Percentiles rank a stretch among this genome's conserved stretches.
Evolutionary conservation across 1,139 yeast genomes (phyloP).

Genomic region (Suhomyces terraborum): DNA sequence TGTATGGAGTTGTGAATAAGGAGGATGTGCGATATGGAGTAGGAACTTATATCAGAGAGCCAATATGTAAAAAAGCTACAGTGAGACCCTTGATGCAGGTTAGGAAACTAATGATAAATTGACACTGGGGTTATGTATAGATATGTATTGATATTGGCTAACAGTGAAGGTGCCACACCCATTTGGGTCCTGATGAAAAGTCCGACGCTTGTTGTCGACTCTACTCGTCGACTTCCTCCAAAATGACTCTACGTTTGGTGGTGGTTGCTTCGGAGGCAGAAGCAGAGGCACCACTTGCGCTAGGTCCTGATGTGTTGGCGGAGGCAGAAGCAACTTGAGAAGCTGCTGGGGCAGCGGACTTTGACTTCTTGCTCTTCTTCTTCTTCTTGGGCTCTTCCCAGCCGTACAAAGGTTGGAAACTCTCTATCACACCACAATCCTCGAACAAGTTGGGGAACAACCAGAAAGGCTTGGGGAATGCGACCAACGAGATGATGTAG

Average conservation of each 20-base stretch:
- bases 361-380: slow-evolving; percentile 21
- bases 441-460: slow-evolving; percentile 93
- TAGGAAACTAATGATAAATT: not conserved
- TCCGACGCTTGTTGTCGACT: no score
- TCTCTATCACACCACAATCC: slow-evolving; percentile 91
- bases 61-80: not conserved
- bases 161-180: no score
- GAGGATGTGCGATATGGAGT: not conserved
- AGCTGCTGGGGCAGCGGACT: slow-evolving; percentile 11
- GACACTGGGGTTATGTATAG: not conserved
- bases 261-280: slow-evolving; percentile 17
- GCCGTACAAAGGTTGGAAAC: slow-evolving; percentile 85
- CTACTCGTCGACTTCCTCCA: slow-evolving; percentile 53
- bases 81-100: slow-evolving; percentile 1
- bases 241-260: slow-evolving; percentile 24
- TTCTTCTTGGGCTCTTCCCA: slow-evolving; percentile 65
- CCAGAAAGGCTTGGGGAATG: slow-evolving; percentile 80
- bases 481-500: slow-evolving; percentile 61
- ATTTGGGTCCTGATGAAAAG: no score
- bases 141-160: not conserved
- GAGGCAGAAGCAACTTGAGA: slow-evolving; percentile 11
- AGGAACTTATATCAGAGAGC: not conserved
- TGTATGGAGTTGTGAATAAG: not conserved
- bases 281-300: slow-evolving; percentile 14
- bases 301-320: slow-evolving; percentile 2